These are phyloP conservation scores for Wallacemonas collosoma DNA, from an alignment of 208 protist species.

Conservation along the genomic window DNA sequence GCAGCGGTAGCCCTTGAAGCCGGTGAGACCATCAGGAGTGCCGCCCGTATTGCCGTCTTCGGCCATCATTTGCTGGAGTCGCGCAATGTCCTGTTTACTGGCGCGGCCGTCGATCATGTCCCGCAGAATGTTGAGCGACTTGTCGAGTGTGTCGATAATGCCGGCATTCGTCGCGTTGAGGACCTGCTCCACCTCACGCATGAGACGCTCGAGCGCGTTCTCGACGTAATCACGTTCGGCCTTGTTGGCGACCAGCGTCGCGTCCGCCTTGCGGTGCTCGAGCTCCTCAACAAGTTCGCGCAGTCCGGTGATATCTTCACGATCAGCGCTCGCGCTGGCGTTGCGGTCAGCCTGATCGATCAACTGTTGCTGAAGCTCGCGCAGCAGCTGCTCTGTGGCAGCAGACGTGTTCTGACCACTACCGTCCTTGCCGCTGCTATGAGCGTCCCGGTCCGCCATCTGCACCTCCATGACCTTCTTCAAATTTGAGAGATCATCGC, in stretches of 20 bases:
- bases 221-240: constrained; percentile 92
- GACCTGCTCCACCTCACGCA: constrained; percentile 93
- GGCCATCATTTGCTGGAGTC: constrained; percentile 67
- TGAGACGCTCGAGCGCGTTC: constrained; percentile 90
- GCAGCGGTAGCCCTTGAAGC: constrained; percentile 89
- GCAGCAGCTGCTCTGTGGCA: constrained; percentile 46
- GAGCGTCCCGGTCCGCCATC: constrained; percentile 3
- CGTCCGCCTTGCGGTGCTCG: constrained; percentile 87
- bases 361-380: constrained; percentile 71
- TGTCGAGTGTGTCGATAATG: constrained; percentile 91
- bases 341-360: constrained; percentile 36
- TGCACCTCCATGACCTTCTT: constrained; percentile 58
- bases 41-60: constrained; percentile 41
- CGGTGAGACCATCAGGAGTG: constrained; percentile 73
- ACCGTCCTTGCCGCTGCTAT: constrained; percentile 17
- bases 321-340: constrained; percentile 1
- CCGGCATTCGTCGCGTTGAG: constrained; percentile 90
- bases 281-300: constrained; percentile 71
- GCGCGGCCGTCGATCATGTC: constrained; percentile 93
- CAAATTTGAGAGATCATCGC: constrained; percentile 65
- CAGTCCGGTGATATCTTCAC: constrained; percentile 58
- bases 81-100: constrained; percentile 80
- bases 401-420: constrained; percentile 10
- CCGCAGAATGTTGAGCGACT: constrained; percentile 87
- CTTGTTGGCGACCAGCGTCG: constrained; percentile 89